Conservation (phyloP, 768 basidiomycete genomes). For the Leccinum truebloodii region DNA sequence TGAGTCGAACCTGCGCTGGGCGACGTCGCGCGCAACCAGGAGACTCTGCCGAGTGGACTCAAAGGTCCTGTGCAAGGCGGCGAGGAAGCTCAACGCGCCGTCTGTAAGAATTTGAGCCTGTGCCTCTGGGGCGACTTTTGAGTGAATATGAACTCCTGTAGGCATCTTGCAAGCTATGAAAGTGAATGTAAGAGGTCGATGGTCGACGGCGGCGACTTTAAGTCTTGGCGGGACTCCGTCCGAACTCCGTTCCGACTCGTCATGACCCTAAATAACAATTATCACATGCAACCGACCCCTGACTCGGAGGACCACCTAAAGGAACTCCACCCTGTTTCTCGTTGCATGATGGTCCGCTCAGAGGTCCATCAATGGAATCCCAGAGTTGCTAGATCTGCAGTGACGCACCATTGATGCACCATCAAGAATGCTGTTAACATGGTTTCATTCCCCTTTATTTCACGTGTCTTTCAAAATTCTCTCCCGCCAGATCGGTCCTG, state of each 20-base stretch:
- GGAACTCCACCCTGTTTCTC: too few species aligned
- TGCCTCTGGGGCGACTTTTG: constrained; percentile 57
- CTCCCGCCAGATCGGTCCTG: neutral
- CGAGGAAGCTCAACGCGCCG: constrained; percentile 85
- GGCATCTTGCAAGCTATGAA: constrained; percentile 47
- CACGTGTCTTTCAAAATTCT: neutral
- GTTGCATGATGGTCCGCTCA: neutral
- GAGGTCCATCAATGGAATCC: neutral
- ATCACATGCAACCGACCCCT: neutral
- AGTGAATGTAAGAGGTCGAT: constrained; percentile 7
- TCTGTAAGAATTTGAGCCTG: constrained; percentile 84
- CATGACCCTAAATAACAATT: neutral
- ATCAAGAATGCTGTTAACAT: neutral
- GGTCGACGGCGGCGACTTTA: constrained; percentile 26
- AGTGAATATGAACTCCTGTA: constrained; percentile 64
- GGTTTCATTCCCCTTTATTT: neutral
- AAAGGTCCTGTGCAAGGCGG: constrained; percentile 92
- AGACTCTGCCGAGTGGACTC: constrained; percentile 82
- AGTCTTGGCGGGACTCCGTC: constrained; percentile 50
- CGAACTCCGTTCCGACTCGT: neutral
- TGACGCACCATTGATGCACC: neutral
- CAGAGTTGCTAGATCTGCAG: neutral
- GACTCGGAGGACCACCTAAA: too few species aligned
- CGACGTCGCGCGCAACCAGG: constrained; percentile 74
- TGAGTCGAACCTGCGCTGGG: constrained; percentile 76